Evolutionary conservation across 2,329 filamentous ascomycete genomes (phyloP), one percentile per base, ranked within the genome.

Genomic region (Massarina eburnea): DNA sequence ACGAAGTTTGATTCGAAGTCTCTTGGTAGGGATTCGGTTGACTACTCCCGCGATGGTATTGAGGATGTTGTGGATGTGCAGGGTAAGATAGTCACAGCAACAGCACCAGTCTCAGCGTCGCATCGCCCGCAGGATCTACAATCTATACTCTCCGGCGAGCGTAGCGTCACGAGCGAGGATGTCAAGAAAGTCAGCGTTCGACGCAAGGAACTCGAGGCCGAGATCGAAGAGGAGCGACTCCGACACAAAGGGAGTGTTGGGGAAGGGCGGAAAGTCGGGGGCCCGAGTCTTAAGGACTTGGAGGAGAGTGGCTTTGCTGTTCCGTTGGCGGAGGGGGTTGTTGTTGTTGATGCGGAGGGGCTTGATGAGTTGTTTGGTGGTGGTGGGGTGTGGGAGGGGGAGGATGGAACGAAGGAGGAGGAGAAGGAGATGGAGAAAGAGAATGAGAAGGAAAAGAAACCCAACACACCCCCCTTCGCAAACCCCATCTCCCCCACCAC

Each of bases 61-160:
- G 19, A 33, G 17, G 44, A 47, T 22, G 40, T 44, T 7, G 45
- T 46, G 39, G 43, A 46, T 15, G n/a, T 22, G 21, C 32, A 21
- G 3, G 14, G 37, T n/a, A 27, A 22, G 7, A 29, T 29, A 8
- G 26, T 15, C 32, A n/a, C 33, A 17, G 19, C 20, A 17, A 9
- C 14, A 30, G 5, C 12, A 14, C 27, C 27, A 30, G n/a, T 14
- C 27, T 30, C 12, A 4, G 3, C 21, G 6, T 15, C 37, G 15
- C 32, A 42, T 21, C 39, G 39, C 15, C 35, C 21, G 1, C 39
- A 26, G 21, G 30, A 41, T 27, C 39, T 43, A 20, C 27, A 20
- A n/a, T 21, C 8, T 26, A 12, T 39, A 22, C 4, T 44, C 12
- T 14, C 19, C 3, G 17, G 12, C 18, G 43, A 40, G 7, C 36